Base-by-base conservation (phyloP, 768 basidiomycete species). In the Trametes punicea region DNA sequence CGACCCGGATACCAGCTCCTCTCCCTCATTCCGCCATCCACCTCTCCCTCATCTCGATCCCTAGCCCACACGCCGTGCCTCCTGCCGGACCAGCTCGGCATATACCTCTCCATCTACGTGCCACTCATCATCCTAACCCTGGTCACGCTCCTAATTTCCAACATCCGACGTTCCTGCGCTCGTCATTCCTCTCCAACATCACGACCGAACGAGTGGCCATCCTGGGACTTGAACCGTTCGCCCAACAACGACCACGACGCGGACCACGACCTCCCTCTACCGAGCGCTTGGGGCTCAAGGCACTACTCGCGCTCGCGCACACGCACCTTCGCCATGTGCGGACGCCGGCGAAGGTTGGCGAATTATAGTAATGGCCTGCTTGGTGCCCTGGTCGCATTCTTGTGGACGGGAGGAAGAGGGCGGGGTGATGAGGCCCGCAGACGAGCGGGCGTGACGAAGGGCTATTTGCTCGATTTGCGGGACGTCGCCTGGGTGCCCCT, bases 1-100 rank as follows among this genome's bases (percentile, higher is more conserved):
- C 76, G 77, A 26, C 94, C 96, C 6, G 96, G 93, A 38, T 93
- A 94, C 71, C 92, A 96, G 63, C 80, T 98, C 18, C 79, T 98
- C 40, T 90, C 93, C 1, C 80, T 98, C 21, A 77, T 77, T 21
- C 71, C 62, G 51, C 63, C 63, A 42, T 39, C 56, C 74, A 29
- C 75, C 71, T 3, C 74, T 77, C 63, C 52, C 48, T 34, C 54
- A 65, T 51, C 57, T 59, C 31, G 45, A 40, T 33, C 69, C 59
- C 65, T 77, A 75, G 74, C 74, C 44, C 85, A 93, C 60, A 66
- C 72, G 6, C 82, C 83, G 11, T 98, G 95, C 71, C 66, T 86
- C 39, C 79, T 98, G 53, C 96, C 95, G 0, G 84, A 93, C 70
- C 93, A 96, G 65, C 68, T 91, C 41, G 77, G 80, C 36, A 88